phyloP scores from a whole-genome alignment of 371 early-diverging fungal species.

The Batkoa obscura region DNA sequence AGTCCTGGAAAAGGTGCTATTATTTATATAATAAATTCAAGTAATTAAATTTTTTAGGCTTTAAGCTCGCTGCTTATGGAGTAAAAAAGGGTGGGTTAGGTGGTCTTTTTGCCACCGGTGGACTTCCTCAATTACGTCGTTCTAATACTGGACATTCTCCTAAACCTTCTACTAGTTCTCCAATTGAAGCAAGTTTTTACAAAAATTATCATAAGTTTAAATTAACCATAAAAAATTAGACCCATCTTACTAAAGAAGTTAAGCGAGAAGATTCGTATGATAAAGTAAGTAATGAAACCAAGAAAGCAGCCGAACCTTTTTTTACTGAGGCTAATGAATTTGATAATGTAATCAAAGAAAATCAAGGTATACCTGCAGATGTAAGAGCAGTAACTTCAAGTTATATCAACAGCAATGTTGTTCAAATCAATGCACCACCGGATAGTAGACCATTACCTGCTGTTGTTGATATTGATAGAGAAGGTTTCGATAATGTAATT shows the following conservation, averaged over 20 bases:
- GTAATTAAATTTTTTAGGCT: constrained; percentile 6
- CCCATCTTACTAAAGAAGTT: not conserved
- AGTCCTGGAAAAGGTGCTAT: no score
- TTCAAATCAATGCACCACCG: not conserved
- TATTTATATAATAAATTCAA: not conserved
- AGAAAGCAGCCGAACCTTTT: not conserved
- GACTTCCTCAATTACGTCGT: constrained; percentile 14
- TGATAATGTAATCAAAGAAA: not conserved
- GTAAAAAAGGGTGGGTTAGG: constrained; percentile 75
- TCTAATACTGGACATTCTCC: not conserved
- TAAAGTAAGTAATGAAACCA: not conserved
- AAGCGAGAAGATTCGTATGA: no score
- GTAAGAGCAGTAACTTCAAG: not conserved
- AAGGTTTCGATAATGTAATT: no score
- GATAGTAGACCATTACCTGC: not conserved
- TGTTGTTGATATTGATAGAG: not conserved
- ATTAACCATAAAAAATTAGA: not conserved
- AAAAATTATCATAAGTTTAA: not conserved
- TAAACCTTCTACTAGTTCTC: not conserved
- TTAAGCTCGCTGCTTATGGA: constrained; percentile 56
- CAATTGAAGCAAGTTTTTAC: not conserved
- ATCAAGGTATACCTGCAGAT: not conserved
- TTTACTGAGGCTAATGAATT: not conserved
- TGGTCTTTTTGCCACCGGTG: constrained; percentile 51
- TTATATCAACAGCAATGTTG: not conserved